Percentiles rank a stretch among this genome's conserved stretches.
These are phyloP conservation scores for Fraxinus paxiana DNA, from an alignment of 305 asterid genomes.

Conservation along the genomic window DNA sequence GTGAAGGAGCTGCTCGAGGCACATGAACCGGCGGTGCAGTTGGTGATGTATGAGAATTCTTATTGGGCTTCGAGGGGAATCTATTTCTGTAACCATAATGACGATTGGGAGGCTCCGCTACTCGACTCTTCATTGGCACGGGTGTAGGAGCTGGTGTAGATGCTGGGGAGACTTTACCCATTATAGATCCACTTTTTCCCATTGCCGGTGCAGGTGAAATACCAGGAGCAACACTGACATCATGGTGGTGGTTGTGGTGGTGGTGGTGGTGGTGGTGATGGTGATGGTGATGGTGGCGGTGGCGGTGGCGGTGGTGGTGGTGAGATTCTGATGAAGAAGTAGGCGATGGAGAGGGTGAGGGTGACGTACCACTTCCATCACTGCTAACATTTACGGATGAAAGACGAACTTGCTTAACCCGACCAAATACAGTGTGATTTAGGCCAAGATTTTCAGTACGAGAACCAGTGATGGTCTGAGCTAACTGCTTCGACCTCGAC, in stretches of 20 bases:
- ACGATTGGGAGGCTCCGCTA: constrained; percentile 51
- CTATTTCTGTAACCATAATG: constrained; percentile 36
- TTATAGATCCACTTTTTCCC: constrained; percentile 25
- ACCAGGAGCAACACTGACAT: constrained; percentile 43
- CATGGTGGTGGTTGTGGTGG: constrained; percentile 28
- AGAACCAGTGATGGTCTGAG: constrained; percentile 69
- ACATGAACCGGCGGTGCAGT: constrained; percentile 47
- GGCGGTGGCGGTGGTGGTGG: constrained; percentile 34
- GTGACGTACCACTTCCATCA: constrained; percentile 36
- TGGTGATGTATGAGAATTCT: constrained; percentile 40
- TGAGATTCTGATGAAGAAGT: constrained; percentile 16
- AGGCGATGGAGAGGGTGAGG: constrained; percentile 38
- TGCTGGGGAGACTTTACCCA: constrained; percentile 34
- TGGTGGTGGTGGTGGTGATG: background rate
- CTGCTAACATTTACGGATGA: constrained; percentile 60
- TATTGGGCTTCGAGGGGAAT: constrained; percentile 43
- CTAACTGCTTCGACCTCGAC: constrained; percentile 71
- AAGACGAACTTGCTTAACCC: constrained; percentile 87
- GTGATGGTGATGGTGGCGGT: constrained; percentile 11
- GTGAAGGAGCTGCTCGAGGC: constrained; percentile 50
- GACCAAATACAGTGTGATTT: constrained; percentile 81
- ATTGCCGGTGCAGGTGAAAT: constrained; percentile 58
- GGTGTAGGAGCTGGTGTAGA: constrained; percentile 41
- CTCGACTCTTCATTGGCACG: constrained; percentile 35
- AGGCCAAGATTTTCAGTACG: constrained; percentile 77